Percentiles rank a stretch among this genome's conserved stretches.
phyloP scores from a whole-genome alignment of 495 filamentous ascomycete genomes.

The Opeltia flavorubescens region DNA sequence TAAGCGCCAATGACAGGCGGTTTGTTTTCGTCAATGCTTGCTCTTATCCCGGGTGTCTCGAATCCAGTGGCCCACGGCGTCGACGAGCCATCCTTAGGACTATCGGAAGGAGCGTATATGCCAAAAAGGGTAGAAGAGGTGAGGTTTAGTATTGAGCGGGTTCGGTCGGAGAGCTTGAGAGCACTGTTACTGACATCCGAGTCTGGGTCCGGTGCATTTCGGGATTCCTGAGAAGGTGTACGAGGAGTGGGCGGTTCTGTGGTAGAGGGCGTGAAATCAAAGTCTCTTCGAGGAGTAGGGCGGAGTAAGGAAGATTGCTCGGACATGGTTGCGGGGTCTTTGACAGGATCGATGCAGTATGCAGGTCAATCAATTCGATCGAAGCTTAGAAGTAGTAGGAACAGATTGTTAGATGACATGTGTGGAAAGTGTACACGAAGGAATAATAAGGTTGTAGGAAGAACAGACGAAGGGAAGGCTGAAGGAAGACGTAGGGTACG shows the following conservation, averaged over 20 bases:
- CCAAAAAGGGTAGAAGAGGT: slow-evolving; percentile 81
- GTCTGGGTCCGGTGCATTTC: slow-evolving; percentile 13
- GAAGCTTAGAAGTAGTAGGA: no score
- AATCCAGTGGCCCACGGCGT: slow-evolving; percentile 62
- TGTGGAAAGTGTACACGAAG: background rate
- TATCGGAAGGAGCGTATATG: slow-evolving; percentile 65
- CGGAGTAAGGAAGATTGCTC: slow-evolving; percentile 34
- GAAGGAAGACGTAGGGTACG: background rate
- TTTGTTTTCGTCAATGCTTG: slow-evolving; percentile 12
- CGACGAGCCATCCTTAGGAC: slow-evolving; percentile 35
- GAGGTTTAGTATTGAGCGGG: slow-evolving; percentile 70
- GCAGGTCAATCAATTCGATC: background rate
- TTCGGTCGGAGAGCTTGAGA: slow-evolving; percentile 37
- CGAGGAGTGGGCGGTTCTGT: slow-evolving; percentile 37
- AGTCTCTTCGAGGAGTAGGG: slow-evolving; percentile 63
- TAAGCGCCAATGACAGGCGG: slow-evolving; percentile 13
- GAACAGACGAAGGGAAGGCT: background rate
- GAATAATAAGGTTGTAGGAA: background rate
- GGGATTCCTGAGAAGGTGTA: slow-evolving; percentile 26
- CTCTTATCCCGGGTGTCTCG: slow-evolving; percentile 38
- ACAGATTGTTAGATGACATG: background rate
- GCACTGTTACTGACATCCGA: slow-evolving; percentile 21
- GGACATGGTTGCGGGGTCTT: background rate
- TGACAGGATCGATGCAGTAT: background rate
- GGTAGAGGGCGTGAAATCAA: slow-evolving; percentile 44